These are phyloP conservation scores for Tolypocladium tropicale DNA, from an alignment of 2,329 filamentous ascomycete species.

Conservation along the genomic window DNA sequence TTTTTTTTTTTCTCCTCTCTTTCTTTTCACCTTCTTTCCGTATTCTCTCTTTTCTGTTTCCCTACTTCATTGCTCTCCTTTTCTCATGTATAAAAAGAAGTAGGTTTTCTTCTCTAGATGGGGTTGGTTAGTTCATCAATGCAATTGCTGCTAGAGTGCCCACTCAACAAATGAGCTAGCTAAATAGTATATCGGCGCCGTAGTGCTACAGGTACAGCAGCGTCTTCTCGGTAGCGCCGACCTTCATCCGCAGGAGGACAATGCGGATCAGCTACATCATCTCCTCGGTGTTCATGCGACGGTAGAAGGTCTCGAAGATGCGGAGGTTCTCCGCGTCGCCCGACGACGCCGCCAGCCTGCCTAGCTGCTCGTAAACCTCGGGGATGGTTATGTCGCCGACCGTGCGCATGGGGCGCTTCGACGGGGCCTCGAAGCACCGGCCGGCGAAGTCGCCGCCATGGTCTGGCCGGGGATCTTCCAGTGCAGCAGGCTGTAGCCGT, in stretches of 20 bases:
- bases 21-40: no score
- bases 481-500: slow-evolving; percentile 74
- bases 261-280: slow-evolving; percentile 92
- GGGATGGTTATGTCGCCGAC: slow-evolving; percentile 74
- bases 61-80: no score
- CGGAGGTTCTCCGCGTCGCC: slow-evolving; percentile 78
- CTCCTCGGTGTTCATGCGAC: slow-evolving; percentile 86
- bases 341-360: slow-evolving; percentile 62
- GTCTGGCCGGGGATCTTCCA: slow-evolving; percentile 83
- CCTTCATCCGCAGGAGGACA: slow-evolving; percentile 67
- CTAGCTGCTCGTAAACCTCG: slow-evolving; percentile 79
- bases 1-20: no score
- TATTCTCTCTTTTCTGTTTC: no score
- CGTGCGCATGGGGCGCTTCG: slow-evolving; percentile 69
- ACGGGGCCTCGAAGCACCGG: slow-evolving; percentile 76
- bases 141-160: no score
- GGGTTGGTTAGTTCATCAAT: no score
- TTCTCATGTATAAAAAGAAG: no score
- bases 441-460: slow-evolving; percentile 67
- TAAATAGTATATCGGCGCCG: slow-evolving; percentile 70
- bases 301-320: slow-evolving; percentile 77
- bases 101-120: no score
- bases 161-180: no score
- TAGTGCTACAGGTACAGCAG: slow-evolving; percentile 76
- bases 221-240: slow-evolving; percentile 77